Percentiles rank a stretch among this genome's conserved stretches.
Conservation (phyloP, 768 basidiomycete genomes). For the Mycena rosella region DNA sequence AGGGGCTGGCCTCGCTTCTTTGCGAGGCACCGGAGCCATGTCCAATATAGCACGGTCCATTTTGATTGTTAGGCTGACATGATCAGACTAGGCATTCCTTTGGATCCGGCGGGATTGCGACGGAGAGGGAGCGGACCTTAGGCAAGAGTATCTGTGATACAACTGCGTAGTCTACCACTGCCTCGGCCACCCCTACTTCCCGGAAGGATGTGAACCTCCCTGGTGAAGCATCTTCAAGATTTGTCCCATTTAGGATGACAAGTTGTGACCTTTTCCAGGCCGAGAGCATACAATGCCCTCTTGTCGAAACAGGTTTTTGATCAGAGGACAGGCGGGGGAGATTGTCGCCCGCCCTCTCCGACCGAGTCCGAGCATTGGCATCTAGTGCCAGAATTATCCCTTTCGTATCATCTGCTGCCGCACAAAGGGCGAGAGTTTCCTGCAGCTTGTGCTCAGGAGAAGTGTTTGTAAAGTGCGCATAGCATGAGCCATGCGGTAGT, state of each 20-base stretch:
- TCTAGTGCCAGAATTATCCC: slow-evolving; percentile 10
- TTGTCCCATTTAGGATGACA: slow-evolving; percentile 11
- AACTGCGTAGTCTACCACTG: slow-evolving; percentile 11
- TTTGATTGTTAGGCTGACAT: slow-evolving; percentile 10
- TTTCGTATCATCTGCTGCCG: slow-evolving; percentile 14
- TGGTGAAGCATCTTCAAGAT: background rate
- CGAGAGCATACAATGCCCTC: slow-evolving; percentile 19
- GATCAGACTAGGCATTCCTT: slow-evolving; percentile 20
- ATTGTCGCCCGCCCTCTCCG: slow-evolving; percentile 1
- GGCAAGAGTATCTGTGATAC: slow-evolving; percentile 2
- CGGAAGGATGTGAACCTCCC: slow-evolving; percentile 13
- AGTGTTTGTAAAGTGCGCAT: slow-evolving; percentile 2
- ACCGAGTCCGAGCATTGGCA: slow-evolving; percentile 22
- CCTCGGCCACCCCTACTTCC: slow-evolving; percentile 3
- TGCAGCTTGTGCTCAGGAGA: slow-evolving; percentile 17
- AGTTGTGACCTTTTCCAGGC: slow-evolving; percentile 20
- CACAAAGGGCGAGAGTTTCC: slow-evolving; percentile 13
- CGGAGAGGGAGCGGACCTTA: background rate
- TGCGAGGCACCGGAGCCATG: background rate
- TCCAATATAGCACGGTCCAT: background rate
- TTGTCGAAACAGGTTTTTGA: slow-evolving; percentile 2
- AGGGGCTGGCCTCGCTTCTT: background rate
- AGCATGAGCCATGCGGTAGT: slow-evolving; percentile 1
- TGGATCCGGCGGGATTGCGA: background rate
- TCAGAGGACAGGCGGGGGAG: slow-evolving; percentile 1